A percentile compares a stretch with the other conserved stretches of the same genome.
Evolutionary conservation across 1,284 basidiomycete genomes (phyloP).

Genomic region (Sparassis latifolia): DNA sequence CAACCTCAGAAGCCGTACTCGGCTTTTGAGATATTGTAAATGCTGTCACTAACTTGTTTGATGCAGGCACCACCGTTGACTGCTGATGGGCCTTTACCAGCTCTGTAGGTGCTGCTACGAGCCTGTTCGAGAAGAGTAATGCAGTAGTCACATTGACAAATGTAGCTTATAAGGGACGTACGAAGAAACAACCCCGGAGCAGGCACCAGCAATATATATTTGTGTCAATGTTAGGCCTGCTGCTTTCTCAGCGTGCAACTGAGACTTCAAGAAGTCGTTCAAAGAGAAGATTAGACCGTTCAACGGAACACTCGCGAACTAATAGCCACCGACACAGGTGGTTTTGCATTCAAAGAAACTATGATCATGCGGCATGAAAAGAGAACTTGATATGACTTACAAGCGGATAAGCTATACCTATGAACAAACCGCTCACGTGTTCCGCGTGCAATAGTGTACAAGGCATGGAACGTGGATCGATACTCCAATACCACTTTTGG

Average conservation of each 20-base stretch:
- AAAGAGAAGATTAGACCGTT: constrained; percentile 74
- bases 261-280: constrained; percentile 61
- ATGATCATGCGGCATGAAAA: too few relatives aligned
- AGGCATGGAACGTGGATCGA: constrained; percentile 52
- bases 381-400: constrained; percentile 31
- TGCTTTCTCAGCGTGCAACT: constrained; percentile 38
- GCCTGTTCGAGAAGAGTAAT: constrained; percentile 29
- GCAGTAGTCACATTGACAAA: not conserved
- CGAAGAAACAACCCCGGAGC: constrained; percentile 73
- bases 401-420: constrained; percentile 67
- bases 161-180: constrained; percentile 28
- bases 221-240: constrained; percentile 54
- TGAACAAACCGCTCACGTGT: constrained; percentile 57
- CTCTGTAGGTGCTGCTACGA: constrained; percentile 78
- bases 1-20: constrained; percentile 28
- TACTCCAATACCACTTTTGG: constrained; percentile 50
- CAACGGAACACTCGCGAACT: constrained; percentile 66
- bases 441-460: constrained; percentile 65
- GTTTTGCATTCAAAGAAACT: too few relatives aligned
- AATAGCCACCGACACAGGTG: not conserved
- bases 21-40: too few relatives aligned
- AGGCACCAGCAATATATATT: constrained; percentile 70
- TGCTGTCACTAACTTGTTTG: too few relatives aligned
- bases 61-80: constrained; percentile 8
- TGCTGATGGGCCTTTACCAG: constrained; percentile 85